phyloP scores from a whole-genome alignment of 1,284 basidiomycete genomes.

The Sanghuangporus sanghuang region DNA sequence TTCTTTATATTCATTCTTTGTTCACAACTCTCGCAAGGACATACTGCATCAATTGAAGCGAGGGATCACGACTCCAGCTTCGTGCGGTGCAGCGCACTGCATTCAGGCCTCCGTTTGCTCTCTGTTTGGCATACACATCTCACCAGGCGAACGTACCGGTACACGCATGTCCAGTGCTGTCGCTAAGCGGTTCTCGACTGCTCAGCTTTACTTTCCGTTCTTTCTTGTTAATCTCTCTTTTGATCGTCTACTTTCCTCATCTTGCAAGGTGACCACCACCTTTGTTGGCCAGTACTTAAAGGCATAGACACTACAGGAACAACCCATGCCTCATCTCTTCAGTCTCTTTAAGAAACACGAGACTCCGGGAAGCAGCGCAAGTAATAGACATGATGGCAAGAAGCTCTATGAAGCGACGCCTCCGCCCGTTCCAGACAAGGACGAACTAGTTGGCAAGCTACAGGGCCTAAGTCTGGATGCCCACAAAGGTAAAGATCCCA shows the following conservation, averaged over 20 bases:
- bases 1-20: neutral
- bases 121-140: neutral
- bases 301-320: neutral
- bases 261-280: neutral
- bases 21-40: neutral
- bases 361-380: neutral
- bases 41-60: neutral
- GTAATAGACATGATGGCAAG: neutral
- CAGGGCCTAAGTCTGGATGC: neutral
- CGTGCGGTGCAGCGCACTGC: neutral
- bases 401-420: neutral
- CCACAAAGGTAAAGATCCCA: neutral
- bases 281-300: too few relatives aligned
- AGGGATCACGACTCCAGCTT: neutral
- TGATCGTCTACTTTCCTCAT: neutral
- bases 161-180: neutral
- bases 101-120: neutral
- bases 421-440: conserved; percentile 10
- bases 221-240: neutral
- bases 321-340: neutral
- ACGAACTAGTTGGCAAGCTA: conserved; percentile 1
- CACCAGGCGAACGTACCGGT: neutral
- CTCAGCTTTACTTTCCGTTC: neutral
- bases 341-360: neutral
- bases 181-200: neutral